A percentile compares a stretch with the other conserved stretches of the same genome.
These are phyloP conservation scores for Chromera velia DNA, from an alignment of 73 alveolate species.

Conservation along the genomic window DNA sequence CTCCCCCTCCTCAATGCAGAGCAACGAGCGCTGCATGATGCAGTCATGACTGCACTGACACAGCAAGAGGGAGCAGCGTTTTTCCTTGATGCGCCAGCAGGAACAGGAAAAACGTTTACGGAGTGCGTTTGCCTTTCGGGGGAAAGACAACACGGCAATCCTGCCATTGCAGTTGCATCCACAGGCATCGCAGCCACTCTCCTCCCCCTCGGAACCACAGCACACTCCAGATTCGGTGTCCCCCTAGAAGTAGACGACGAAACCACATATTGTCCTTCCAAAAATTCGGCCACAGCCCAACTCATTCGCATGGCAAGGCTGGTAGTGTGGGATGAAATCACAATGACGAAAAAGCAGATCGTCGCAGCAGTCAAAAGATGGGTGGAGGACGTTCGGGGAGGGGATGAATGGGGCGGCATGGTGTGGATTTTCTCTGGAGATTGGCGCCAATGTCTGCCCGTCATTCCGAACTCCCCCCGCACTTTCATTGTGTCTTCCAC, in stretches of 20 bases:
- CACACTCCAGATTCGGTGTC: not conserved
- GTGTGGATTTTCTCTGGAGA: conserved; percentile 9
- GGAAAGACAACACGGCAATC: no score
- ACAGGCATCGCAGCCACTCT: not conserved
- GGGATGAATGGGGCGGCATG: conserved; percentile 4
- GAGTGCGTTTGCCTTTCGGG: no score
- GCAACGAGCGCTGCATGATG: no score
- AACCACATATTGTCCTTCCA: not conserved
- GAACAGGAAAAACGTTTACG: no score
- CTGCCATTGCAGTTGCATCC: not conserved
- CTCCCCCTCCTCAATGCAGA: no score
- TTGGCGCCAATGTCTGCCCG: conserved; percentile 5
- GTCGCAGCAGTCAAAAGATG: not conserved
- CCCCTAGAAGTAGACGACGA: not conserved
- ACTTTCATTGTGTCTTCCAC: not conserved
- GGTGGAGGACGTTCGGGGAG: not conserved
- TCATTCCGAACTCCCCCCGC: conserved; percentile 1
- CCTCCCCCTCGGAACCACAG: not conserved
- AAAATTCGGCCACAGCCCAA: not conserved
- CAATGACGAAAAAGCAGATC: not conserved
- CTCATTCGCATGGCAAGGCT: not conserved
- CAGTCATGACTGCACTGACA: no score
- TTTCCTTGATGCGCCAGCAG: no score
- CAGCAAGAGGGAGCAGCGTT: no score
- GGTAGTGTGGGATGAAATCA: not conserved